Percentiles rank a stretch among this genome's conserved stretches.
Evolutionary conservation across 805 yeast species (phyloP).

Genomic region (Kuraishia floccosa): DNA sequence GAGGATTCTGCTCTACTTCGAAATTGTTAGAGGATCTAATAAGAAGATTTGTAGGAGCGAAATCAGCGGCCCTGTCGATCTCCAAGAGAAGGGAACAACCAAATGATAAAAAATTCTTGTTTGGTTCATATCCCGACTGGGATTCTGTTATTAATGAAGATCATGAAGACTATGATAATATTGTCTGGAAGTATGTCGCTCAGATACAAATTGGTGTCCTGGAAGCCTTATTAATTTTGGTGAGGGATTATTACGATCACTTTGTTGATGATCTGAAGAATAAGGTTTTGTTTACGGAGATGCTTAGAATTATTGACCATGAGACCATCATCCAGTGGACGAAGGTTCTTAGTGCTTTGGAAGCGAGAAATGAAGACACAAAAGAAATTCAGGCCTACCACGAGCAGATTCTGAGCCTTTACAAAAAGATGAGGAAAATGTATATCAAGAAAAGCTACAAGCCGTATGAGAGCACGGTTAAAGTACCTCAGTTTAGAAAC

Average conservation of each 20-base stretch:
- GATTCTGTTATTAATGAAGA: slow-evolving; percentile 19
- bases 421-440: slow-evolving; percentile 54
- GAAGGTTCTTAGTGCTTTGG: slow-evolving; percentile 16
- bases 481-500: slow-evolving; percentile 27
- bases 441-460: slow-evolving; percentile 64
- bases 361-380: slow-evolving; percentile 13
- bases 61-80: slow-evolving; percentile 47
- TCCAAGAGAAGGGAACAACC: slow-evolving; percentile 10
- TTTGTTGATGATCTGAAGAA: slow-evolving; percentile 58
- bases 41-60: slow-evolving; percentile 49
- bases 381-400: slow-evolving; percentile 9
- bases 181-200: slow-evolving; percentile 53
- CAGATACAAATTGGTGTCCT: slow-evolving; percentile 76
- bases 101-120: neutral
- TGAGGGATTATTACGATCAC: slow-evolving; percentile 63
- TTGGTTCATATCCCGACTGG: slow-evolving; percentile 43
- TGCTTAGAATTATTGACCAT: slow-evolving; percentile 56
- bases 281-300: slow-evolving; percentile 47
- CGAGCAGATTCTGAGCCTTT: slow-evolving; percentile 25
- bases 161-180: slow-evolving; percentile 24
- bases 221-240: slow-evolving; percentile 62
- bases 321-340: slow-evolving; percentile 48
- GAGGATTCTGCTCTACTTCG: slow-evolving; percentile 52
- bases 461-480: slow-evolving; percentile 30
- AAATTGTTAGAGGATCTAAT: slow-evolving; percentile 39